Evolutionary conservation across 805 yeast genomes (phyloP).

Genomic region (Candida fluviatilis): DNA sequence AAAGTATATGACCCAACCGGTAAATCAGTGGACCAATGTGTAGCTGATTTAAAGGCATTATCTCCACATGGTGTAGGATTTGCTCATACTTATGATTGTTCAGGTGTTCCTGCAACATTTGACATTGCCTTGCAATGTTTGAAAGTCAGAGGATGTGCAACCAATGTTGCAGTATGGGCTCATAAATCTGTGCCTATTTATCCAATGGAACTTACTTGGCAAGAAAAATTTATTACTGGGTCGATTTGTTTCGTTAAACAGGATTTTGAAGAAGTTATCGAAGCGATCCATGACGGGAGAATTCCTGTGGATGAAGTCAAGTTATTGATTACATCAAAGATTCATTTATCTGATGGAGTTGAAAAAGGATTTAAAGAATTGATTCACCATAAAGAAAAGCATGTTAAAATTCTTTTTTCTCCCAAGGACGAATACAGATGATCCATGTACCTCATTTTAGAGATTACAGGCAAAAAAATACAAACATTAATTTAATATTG

Average conservation of each 20-base stretch:
- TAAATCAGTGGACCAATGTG: slow-evolving; percentile 30
- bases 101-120: slow-evolving; percentile 52
- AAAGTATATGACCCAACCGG: slow-evolving; percentile 46
- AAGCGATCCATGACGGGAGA: slow-evolving; percentile 44
- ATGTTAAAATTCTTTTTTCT: slow-evolving; percentile 50
- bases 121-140: slow-evolving; percentile 48
- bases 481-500: too few species aligned
- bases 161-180: slow-evolving; percentile 66
- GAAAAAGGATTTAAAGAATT: slow-evolving; percentile 52
- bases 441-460: too few species aligned
- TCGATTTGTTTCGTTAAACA: slow-evolving; percentile 56
- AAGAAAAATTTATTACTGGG: slow-evolving; percentile 54
- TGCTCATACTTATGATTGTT: slow-evolving; percentile 49
- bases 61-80: slow-evolving; percentile 45
- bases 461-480: too few species aligned
- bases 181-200: slow-evolving; percentile 43
- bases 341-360: slow-evolving; percentile 46
- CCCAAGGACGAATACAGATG: slow-evolving; percentile 28
- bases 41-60: slow-evolving; percentile 31
- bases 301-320: slow-evolving; percentile 42
- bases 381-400: slow-evolving; percentile 48
- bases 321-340: slow-evolving; percentile 51
- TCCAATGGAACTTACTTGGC: slow-evolving; percentile 53
- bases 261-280: slow-evolving; percentile 56
- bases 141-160: slow-evolving; percentile 52